phyloP scores from a whole-genome alignment of 2,329 filamentous ascomycete species.

The Pseudonectria buxi region DNA sequence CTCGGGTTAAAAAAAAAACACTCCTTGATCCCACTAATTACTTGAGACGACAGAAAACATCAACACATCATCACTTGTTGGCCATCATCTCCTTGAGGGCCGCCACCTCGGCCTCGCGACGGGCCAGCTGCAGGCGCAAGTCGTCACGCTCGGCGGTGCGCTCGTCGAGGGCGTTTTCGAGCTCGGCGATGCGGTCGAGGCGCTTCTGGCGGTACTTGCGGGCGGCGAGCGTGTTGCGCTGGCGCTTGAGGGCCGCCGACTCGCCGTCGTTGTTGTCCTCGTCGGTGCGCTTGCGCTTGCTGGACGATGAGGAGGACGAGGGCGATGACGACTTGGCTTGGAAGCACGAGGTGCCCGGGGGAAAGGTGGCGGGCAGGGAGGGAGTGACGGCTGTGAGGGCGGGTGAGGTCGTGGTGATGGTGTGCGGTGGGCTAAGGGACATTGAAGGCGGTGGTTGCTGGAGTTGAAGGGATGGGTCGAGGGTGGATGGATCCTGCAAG shows the following conservation, averaged over 20 bases:
- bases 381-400: constrained; percentile 6
- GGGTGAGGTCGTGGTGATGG: constrained; percentile 3
- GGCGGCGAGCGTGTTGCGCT: constrained; percentile 64
- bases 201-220: constrained; percentile 65
- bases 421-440: background rate
- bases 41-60: background rate
- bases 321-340: constrained; percentile 10
- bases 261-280: constrained; percentile 19
- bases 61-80: constrained; percentile 17
- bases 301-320: constrained; percentile 9
- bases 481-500: constrained; percentile 3
- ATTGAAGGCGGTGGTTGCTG: constrained; percentile 1
- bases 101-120: constrained; percentile 58
- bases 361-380: constrained; percentile 6
- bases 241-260: constrained; percentile 46
- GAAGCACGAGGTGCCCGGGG: constrained; percentile 17
- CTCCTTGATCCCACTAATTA: too few species aligned
- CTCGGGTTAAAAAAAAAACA: too few species aligned
- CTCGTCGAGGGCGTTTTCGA: constrained; percentile 53
- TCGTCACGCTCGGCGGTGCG: constrained; percentile 58
- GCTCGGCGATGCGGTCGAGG: constrained; percentile 56
- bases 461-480: constrained; percentile 7
- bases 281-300: constrained; percentile 16
- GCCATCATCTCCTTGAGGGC: constrained; percentile 48
- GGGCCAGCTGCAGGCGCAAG: constrained; percentile 53